phyloP scores from a whole-genome alignment of 176 grass and related monocot species.

The Oryza brachyantha region DNA sequence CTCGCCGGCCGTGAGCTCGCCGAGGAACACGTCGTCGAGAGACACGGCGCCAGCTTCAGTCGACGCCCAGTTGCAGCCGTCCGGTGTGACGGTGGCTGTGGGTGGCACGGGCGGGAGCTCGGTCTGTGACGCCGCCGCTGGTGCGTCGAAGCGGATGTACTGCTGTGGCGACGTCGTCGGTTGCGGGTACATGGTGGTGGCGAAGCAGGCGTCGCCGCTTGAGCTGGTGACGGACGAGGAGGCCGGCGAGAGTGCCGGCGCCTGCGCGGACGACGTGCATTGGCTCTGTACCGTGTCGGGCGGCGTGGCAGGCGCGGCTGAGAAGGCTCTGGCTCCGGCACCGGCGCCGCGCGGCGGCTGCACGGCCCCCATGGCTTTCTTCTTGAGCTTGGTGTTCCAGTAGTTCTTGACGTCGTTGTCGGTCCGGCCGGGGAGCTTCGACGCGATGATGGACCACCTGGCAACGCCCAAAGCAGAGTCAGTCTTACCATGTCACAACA shows the following conservation, averaged over 20 bases:
- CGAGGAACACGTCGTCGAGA: conserved; percentile 33
- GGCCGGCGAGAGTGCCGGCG: conserved; percentile 31
- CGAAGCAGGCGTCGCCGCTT: conserved; percentile 29
- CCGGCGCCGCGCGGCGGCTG: neutral
- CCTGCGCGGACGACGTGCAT: neutral
- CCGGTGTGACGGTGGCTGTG: neutral
- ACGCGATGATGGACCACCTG: conserved; percentile 94
- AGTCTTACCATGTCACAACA: neutral
- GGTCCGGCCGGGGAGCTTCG: conserved; percentile 80
- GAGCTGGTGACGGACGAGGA: conserved; percentile 41
- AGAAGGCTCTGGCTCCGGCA: neutral
- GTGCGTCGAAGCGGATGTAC: conserved; percentile 7
- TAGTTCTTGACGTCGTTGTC: conserved; percentile 98
- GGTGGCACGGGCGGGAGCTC: conserved; percentile 30
- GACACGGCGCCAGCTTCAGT: neutral
- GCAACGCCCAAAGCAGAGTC: neutral
- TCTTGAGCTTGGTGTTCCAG: conserved; percentile 99
- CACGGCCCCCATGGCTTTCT: conserved; percentile 43
- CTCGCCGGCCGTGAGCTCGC: conserved; percentile 26
- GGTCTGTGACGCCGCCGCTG: neutral
- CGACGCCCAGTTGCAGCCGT: neutral
- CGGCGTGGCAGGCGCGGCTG: conserved; percentile 13
- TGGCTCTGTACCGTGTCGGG: neutral
- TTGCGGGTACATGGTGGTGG: conserved; percentile 3
- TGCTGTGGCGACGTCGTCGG: neutral